Percentiles rank a stretch among this genome's conserved stretches.
These are phyloP conservation scores for Hypoxylon sp. DNA, from an alignment of 2,329 filamentous ascomycete genomes.

Conservation along the genomic window DNA sequence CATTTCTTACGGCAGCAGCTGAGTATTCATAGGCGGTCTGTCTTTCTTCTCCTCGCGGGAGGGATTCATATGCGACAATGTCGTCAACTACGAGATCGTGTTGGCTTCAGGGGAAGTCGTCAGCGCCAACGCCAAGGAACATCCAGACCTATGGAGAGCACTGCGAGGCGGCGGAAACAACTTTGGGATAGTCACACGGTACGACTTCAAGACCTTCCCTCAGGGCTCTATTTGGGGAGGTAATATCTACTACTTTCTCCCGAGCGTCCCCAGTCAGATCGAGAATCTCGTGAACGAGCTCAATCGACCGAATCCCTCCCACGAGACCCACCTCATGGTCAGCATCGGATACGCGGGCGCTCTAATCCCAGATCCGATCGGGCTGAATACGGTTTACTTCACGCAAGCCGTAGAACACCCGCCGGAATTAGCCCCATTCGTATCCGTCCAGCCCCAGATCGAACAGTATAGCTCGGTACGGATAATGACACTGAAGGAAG, in stretches of 20 bases:
- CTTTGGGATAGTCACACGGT: constrained; percentile 50
- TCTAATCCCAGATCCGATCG: constrained; percentile 1
- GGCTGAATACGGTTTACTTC: constrained; percentile 1
- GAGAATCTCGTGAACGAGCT: constrained; percentile 31
- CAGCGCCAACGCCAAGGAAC: constrained; percentile 52
- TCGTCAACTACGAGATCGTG: constrained; percentile 51
- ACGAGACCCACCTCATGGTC: constrained; percentile 29
- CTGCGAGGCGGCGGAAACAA: constrained; percentile 50
- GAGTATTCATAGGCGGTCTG: constrained; percentile 13
- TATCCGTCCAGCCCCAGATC: constrained; percentile 20
- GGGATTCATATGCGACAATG: constrained; percentile 38
- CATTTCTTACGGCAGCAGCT: neutral
- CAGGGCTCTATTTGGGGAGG: constrained; percentile 52
- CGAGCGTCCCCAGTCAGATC: constrained; percentile 34
- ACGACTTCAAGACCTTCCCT: constrained; percentile 42
- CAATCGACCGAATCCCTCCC: constrained; percentile 11
- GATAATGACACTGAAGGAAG: neutral
- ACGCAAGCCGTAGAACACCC: constrained; percentile 16
- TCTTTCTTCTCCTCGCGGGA: constrained; percentile 33
- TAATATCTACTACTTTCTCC: constrained; percentile 40
- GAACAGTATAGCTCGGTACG: constrained; percentile 1
- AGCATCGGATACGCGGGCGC: constrained; percentile 35
- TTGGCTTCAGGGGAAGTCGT: constrained; percentile 55
- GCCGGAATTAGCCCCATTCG: constrained; percentile 35
- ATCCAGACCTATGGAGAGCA: constrained; percentile 47